Percentiles rank a stretch among this genome's conserved stretches.
Conservation (phyloP, 768 basidiomycete genomes). For the Tulasnella sp. region DNA sequence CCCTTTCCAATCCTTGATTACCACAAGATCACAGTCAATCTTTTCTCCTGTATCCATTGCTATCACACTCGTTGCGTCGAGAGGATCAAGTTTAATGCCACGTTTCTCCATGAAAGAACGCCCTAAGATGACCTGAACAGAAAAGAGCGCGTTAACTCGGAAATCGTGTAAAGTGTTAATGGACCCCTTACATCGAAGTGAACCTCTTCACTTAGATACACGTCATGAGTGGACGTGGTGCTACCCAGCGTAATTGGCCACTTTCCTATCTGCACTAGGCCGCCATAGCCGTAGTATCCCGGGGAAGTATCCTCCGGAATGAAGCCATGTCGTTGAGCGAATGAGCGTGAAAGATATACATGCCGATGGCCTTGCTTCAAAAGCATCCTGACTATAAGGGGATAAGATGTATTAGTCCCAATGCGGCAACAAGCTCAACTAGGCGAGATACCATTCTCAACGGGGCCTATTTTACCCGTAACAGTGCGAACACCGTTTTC, state of each 20-base stretch:
- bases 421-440: neutral
- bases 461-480: slow-evolving; percentile 81
- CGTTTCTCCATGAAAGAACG: slow-evolving; percentile 38
- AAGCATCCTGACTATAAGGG: slow-evolving; percentile 67
- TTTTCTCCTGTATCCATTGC: slow-evolving; percentile 89
- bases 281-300: slow-evolving; percentile 60
- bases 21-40: slow-evolving; percentile 82
- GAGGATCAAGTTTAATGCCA: slow-evolving; percentile 64
- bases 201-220: slow-evolving; percentile 85
- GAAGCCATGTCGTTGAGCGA: slow-evolving; percentile 77
- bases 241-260: slow-evolving; percentile 68
- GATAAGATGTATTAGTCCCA: slow-evolving; percentile 4
- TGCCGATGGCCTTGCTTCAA: slow-evolving; percentile 83
- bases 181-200: slow-evolving; percentile 98
- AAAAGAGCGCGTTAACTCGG: too few relatives aligned
- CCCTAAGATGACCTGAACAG: slow-evolving; percentile 50
- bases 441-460: slow-evolving; percentile 51
- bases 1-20: slow-evolving; percentile 81
- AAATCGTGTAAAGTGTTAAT: too few relatives aligned
- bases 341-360: slow-evolving; percentile 91
- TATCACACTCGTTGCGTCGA: slow-evolving; percentile 80
- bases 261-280: slow-evolving; percentile 32
- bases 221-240: slow-evolving; percentile 35
- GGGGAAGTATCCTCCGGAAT: slow-evolving; percentile 77
- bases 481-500: slow-evolving; percentile 92